These are phyloP conservation scores for Debaryomycetaceae sp. DNA, from an alignment of 1,139 yeast species.

Conservation along the genomic window DNA sequence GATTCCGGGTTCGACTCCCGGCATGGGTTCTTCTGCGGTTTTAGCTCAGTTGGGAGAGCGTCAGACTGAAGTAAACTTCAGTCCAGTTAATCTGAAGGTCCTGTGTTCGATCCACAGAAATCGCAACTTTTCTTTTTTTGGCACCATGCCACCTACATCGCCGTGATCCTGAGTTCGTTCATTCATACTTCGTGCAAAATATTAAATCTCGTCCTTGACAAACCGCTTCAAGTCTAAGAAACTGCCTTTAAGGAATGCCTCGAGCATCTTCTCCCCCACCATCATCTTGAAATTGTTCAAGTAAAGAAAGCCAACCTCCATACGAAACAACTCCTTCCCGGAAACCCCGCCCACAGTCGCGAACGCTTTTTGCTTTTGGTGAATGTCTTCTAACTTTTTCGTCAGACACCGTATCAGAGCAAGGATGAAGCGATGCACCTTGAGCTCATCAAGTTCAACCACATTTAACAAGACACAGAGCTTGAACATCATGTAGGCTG, in stretches of 20 bases:
- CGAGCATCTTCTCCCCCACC: constrained; percentile 31
- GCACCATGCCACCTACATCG: constrained; percentile 23
- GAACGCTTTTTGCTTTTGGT: constrained; percentile 40
- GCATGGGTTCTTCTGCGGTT: constrained; percentile 40
- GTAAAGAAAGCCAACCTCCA: constrained; percentile 41
- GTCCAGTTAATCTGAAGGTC: constrained; percentile 48
- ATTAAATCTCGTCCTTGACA: constrained; percentile 16
- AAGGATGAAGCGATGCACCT: constrained; percentile 36
- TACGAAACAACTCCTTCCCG: constrained; percentile 31
- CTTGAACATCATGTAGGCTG: constrained; percentile 37
- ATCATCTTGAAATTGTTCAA: constrained; percentile 36
- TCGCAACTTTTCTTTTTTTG: constrained; percentile 29
- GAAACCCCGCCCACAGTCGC: constrained; percentile 46
- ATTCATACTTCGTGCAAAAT: constrained; percentile 1
- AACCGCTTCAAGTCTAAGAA: constrained; percentile 24
- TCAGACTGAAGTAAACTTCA: constrained; percentile 44
- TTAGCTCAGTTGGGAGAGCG: constrained; percentile 58
- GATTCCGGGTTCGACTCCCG: constrained; percentile 49
- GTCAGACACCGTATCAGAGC: constrained; percentile 45
- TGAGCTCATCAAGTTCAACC: constrained; percentile 28
- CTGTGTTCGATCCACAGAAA: constrained; percentile 55
- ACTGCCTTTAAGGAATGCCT: constrained; percentile 27
- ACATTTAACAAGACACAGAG: constrained; percentile 30
- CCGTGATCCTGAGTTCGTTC: constrained; percentile 10
- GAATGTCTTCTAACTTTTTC: constrained; percentile 39